Evolutionary conservation across 257 asterid species (phyloP), one percentile per base, ranked within the genome.

Genomic region (Gynochthodes officinalis): DNA sequence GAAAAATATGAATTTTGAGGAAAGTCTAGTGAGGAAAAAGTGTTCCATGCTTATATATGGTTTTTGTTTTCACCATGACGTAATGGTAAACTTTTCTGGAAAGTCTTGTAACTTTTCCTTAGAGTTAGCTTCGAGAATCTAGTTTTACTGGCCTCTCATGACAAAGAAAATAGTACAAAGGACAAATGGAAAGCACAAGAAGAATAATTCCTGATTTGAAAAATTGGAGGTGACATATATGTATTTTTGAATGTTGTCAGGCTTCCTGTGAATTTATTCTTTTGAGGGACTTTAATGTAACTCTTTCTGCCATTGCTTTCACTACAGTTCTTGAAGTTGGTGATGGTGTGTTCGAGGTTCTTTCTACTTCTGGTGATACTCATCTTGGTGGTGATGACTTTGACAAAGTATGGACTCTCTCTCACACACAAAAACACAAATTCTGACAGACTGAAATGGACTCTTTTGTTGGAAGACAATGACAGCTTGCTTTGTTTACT

Each of bases 371-470:
- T 57, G 98, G 98, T 69, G 98, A 92, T 79, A 92, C 98, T 64
- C 98, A 92, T 84, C 96, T 92, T 77, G 98, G 98, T 76, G 98
- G 98, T 76, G 98, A 92, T 79, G 98, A 92, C 88, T 92, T 92
- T 73, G 98, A 92, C 82, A 90, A 92, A 92, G 98, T 92, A 61
- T 53, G 35, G 65, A 28, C 19, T 11, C 55, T 32, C 60, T 68
- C 76, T 32, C 25, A n/a, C n/a, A n/a, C n/a, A n/a, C n/a, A n/a
- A n/a, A n/a, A n/a, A n/a, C n/a, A n/a, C n/a, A n/a, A n/a, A n/a
- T n/a, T n/a, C n/a, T n/a, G n/a, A n/a, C n/a, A n/a, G n/a, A n/a
- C n/a, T n/a, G n/a, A n/a, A n/a, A n/a, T n/a, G n/a, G n/a, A n/a
- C n/a, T n/a, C n/a, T n/a, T n/a, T n/a, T n/a, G n/a, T n/a, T n/a